These are phyloP conservation scores for Nakazawaea ambrosiae DNA, from an alignment of 805 yeast genomes.

Conservation along the genomic window DNA sequence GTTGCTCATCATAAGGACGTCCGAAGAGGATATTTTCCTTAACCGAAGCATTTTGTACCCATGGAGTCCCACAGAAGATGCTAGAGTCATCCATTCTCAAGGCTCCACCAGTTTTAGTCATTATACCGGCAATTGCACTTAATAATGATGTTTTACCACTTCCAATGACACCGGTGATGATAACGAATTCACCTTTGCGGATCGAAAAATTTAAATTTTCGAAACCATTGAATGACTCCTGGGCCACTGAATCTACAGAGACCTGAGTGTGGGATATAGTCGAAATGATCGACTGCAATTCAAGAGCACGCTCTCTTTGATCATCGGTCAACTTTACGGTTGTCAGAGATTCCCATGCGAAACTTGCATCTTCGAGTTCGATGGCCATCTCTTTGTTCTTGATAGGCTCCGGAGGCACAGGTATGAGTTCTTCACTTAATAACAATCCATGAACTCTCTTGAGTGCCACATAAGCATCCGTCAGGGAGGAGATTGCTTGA, in stretches of 20 bases:
- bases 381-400: constrained; percentile 28
- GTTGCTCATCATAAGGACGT: constrained; percentile 34
- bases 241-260: constrained; percentile 6
- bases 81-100: constrained; percentile 47
- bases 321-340: constrained; percentile 9
- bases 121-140: constrained; percentile 61
- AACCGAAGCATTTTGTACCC: constrained; percentile 81
- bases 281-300: background rate
- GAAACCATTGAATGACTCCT: constrained; percentile 27
- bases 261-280: constrained; percentile 16
- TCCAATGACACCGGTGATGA: constrained; percentile 69
- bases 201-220: constrained; percentile 38
- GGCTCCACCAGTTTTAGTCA: constrained; percentile 48
- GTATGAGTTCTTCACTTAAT: constrained; percentile 31
- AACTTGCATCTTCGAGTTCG: constrained; percentile 39
- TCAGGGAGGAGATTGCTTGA: constrained; percentile 55
- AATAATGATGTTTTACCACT: constrained; percentile 75
- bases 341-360: constrained; percentile 58
- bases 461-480: constrained; percentile 59
- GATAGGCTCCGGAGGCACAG: background rate
- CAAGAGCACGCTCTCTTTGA: background rate
- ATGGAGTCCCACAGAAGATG: constrained; percentile 45
- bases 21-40: constrained; percentile 73
- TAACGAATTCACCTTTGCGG: constrained; percentile 51
- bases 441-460: constrained; percentile 48